These are phyloP conservation scores for Eucalyptus victrix DNA, from an alignment of 345 rosid genomes.

Conservation along the genomic window DNA sequence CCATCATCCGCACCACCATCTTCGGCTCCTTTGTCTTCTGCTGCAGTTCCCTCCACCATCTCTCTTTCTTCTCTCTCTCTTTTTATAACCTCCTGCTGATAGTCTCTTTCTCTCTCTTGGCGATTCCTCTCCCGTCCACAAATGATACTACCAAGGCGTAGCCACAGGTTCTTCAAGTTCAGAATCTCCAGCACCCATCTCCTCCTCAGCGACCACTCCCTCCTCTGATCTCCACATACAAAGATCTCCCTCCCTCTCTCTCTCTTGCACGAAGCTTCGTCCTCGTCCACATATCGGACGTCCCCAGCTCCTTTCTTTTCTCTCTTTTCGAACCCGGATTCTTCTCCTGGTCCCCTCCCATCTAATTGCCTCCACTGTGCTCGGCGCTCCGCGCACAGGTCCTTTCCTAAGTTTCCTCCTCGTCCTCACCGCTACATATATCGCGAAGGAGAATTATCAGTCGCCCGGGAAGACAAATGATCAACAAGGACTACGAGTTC, in stretches of 20 bases:
- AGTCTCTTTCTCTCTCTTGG: background rate
- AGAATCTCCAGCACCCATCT: constrained; percentile 7
- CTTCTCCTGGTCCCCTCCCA: background rate
- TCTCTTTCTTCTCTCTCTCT: background rate
- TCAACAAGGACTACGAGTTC: constrained; percentile 36
- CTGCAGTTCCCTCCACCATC: background rate
- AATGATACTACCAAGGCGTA: constrained; percentile 40
- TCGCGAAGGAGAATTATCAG: background rate
- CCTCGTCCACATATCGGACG: background rate
- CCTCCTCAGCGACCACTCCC: background rate
- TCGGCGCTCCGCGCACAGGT: background rate
- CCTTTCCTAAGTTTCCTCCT: background rate
- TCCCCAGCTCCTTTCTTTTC: background rate
- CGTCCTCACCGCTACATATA: background rate
- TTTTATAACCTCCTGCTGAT: background rate
- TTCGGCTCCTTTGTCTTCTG: background rate
- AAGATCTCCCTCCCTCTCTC: background rate
- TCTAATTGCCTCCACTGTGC: background rate
- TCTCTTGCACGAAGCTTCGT: background rate
- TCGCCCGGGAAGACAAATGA: constrained; percentile 31
- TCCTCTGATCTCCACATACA: background rate
- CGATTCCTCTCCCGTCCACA: constrained; percentile 17
- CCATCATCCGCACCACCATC: background rate
- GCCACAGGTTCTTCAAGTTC: constrained; percentile 71
- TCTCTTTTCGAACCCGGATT: background rate